Evolutionary conservation across 345 rosid genomes (phyloP).

Genomic region (Hirschfeldia incana): DNA sequence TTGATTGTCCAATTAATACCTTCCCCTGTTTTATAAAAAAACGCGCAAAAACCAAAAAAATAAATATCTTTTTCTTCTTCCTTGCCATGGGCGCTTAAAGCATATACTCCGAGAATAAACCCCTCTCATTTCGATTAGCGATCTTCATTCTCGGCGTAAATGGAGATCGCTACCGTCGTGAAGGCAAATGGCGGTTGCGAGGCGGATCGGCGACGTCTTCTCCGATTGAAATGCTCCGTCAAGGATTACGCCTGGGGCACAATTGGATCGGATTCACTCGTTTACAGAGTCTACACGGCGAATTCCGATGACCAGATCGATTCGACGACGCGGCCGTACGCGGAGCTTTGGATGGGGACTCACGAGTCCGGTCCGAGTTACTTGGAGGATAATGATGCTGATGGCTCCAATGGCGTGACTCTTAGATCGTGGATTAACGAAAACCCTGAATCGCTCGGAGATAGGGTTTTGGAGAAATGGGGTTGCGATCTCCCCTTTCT

Average conservation of each 20-base stretch:
- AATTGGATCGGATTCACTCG: slow-evolving; percentile 62
- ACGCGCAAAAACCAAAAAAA: slow-evolving; percentile 5
- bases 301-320: slow-evolving; percentile 56
- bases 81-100: slow-evolving; percentile 34
- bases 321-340: slow-evolving; percentile 55
- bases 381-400: slow-evolving; percentile 42
- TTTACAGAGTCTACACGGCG: slow-evolving; percentile 60
- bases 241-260: slow-evolving; percentile 91
- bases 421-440: slow-evolving; percentile 72
- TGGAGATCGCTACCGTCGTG: slow-evolving; percentile 34
- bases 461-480: slow-evolving; percentile 74
- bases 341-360: slow-evolving; percentile 76
- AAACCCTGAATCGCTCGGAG: slow-evolving; percentile 77
- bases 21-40: slow-evolving; percentile 33
- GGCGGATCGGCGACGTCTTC: slow-evolving; percentile 34
- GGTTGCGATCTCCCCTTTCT: slow-evolving; percentile 95
- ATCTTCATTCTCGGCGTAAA: slow-evolving; percentile 5
- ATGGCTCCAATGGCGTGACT: slow-evolving; percentile 45
- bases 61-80: slow-evolving; percentile 13
- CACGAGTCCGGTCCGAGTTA: slow-evolving; percentile 87
- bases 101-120: background rate
- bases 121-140: background rate
- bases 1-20: slow-evolving; percentile 4
- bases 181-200: slow-evolving; percentile 38
- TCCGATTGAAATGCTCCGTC: slow-evolving; percentile 66